Evolutionary conservation across 352 stramenopile genomes (phyloP), one percentile per base, ranked within the genome.

Genomic region (Lagenidium giganteum): DNA sequence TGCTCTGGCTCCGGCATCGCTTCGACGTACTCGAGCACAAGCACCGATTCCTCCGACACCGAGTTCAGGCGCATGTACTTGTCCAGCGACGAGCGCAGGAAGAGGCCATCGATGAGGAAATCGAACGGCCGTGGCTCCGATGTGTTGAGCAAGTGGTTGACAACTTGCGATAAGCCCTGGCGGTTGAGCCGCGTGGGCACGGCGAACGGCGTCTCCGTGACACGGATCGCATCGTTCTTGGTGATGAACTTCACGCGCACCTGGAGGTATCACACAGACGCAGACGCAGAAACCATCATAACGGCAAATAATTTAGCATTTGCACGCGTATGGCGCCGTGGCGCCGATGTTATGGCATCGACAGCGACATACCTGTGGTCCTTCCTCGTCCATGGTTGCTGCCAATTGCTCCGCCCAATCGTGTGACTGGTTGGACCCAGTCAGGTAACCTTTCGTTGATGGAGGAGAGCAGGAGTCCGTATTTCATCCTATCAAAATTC

Each of bases 181-280:
- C 85, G 77, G 40, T 65, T 78, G 21, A 95, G 68, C 3, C 61
- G 77, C 52, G 71, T 81, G 11, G 85, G 85, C 30, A 96, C 83
- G 5, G 85, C 85, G 50, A 96, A 92, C 43, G 85, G 81, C 43
- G 83, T 93, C 63, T 96, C 83, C 5, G 85, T 95, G 22, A 96
- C 85, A 46, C 83, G 73, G 56, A 96, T 89, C 23, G 80, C 66
- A 22, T 62, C 68, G 65, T 95, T 73, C 51, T 94, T 91, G 21
- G 85, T 96, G 37, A 95, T 74, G 57, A 96, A 96, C 46, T 93
- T 92, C 20, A 96, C 85, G 33, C 83, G 83, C 49, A 96, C 69
- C 81, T 95, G 42, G 13, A 23, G 12, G 4, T 33, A 2, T 6
- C 24, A 36, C 5, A 36, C 20, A 34, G 33, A 17, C 27, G 44